phyloP scores from a whole-genome alignment of 108 stramenopile genomes.

The Bacterosira constricta region DNA sequence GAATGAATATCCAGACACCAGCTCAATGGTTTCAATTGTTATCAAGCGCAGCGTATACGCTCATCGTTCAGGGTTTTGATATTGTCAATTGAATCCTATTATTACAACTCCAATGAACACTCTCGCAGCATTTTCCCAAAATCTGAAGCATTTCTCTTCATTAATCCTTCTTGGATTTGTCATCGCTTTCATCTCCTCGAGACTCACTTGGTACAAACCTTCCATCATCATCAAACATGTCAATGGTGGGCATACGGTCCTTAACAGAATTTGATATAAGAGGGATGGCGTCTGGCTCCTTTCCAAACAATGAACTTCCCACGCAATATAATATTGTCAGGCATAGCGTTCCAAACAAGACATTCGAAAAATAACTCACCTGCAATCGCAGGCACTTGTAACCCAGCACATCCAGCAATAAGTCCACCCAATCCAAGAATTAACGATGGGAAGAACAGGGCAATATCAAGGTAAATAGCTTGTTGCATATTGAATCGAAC shows the following conservation, averaged over 20 bases:
- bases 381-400: slow-evolving; percentile 35
- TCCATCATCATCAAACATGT: slow-evolving; percentile 65
- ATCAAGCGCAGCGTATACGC: no score
- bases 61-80: no score
- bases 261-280: slow-evolving; percentile 70
- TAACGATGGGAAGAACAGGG: slow-evolving; percentile 85
- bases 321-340: slow-evolving; percentile 63
- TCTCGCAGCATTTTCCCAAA: no score
- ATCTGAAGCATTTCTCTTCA: no score
- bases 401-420: slow-evolving; percentile 34
- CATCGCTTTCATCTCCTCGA: slow-evolving; percentile 36
- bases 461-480: slow-evolving; percentile 91
- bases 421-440: slow-evolving; percentile 54
- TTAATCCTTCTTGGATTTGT: slow-evolving; percentile 28
- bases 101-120: no score
- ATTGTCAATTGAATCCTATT: no score
- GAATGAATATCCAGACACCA: no score
- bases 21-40: no score
- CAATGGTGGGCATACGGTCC: slow-evolving; percentile 81
- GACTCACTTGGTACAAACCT: slow-evolving; percentile 39
- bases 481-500: slow-evolving; percentile 90
- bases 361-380: slow-evolving; percentile 63
- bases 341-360: slow-evolving; percentile 71
- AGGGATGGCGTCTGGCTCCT: slow-evolving; percentile 74
- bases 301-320: slow-evolving; percentile 71